Percentiles rank a stretch among this genome's conserved stretches.
Conservation (phyloP, 2,329 filamentous ascomycete species). For the Hyphodiscus sp. region DNA sequence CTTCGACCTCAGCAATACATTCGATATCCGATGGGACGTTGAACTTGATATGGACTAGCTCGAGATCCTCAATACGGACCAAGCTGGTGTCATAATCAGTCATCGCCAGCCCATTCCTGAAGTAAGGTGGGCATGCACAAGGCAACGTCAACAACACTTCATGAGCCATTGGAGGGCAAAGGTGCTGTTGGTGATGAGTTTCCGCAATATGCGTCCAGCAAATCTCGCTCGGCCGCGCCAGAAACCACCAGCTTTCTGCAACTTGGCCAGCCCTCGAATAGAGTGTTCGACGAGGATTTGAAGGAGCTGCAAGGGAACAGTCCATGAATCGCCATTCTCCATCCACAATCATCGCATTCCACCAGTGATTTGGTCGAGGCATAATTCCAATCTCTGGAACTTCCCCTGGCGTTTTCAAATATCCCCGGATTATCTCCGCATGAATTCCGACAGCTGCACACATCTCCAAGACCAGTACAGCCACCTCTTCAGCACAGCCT, state of each 20-base stretch:
- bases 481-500: conserved; percentile 84
- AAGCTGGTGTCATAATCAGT: conserved; percentile 87
- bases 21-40: conserved; percentile 86
- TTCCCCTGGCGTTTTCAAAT: conserved; percentile 86
- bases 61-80: conserved; percentile 79
- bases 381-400: conserved; percentile 71
- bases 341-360: conserved; percentile 91
- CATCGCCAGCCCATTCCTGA: conserved; percentile 74
- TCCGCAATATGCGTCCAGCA: conserved; percentile 96
- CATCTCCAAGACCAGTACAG: conserved; percentile 85
- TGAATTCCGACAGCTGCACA: conserved; percentile 82
- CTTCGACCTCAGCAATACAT: conserved; percentile 86
- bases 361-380: conserved; percentile 92
- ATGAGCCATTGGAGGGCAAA: conserved; percentile 80
- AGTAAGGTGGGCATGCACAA: conserved; percentile 79
- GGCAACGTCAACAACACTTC: conserved; percentile 83
- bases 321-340: conserved; percentile 96
- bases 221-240: conserved; percentile 79
- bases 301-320: conserved; percentile 84
- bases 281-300: conserved; percentile 69
- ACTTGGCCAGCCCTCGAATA: conserved; percentile 69
- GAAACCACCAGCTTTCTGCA: conserved; percentile 89
- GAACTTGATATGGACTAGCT: conserved; percentile 87
- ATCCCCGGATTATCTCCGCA: conserved; percentile 81
- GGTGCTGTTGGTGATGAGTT: conserved; percentile 81